A percentile compares a stretch with the other conserved stretches of the same genome.
Evolutionary conservation across 2,329 filamentous ascomycete species (phyloP).

Genomic region (Chaetomium strumarium): DNA sequence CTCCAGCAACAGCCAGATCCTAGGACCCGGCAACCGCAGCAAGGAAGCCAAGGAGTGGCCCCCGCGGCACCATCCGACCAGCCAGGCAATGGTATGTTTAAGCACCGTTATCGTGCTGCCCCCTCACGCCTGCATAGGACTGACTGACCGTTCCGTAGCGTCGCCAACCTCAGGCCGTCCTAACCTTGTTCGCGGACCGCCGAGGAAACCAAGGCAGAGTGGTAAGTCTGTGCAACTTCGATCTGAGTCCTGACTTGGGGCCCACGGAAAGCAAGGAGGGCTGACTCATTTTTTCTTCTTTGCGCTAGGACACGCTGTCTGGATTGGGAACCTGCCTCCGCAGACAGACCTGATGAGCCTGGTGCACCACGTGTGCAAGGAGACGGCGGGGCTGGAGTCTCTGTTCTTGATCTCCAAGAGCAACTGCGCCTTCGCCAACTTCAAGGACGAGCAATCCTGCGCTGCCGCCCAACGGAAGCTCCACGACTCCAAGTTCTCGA

Average conservation of each 20-base stretch:
- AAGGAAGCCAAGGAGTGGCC: slow-evolving; percentile 10
- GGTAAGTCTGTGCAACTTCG: slow-evolving; percentile 40
- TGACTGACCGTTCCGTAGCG: not conserved
- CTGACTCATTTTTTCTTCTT: slow-evolving; percentile 19
- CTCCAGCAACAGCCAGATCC: slow-evolving; percentile 25
- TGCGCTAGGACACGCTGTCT: slow-evolving; percentile 79
- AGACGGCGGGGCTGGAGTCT: slow-evolving; percentile 74
- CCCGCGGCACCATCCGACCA: slow-evolving; percentile 9
- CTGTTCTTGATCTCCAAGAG: slow-evolving; percentile 94
- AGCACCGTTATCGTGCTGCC: not conserved
- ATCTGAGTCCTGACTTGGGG: too few relatives aligned
- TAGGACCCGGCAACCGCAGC: slow-evolving; percentile 20
- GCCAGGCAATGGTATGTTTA: slow-evolving; percentile 14
- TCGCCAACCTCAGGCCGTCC: slow-evolving; percentile 29
- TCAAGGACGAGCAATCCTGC: slow-evolving; percentile 73
- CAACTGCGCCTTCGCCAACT: slow-evolving; percentile 96
- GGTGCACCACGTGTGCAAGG: slow-evolving; percentile 85
- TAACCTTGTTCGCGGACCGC: slow-evolving; percentile 46
- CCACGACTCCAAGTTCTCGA: slow-evolving; percentile 85
- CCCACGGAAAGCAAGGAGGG: not conserved
- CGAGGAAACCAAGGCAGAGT: slow-evolving; percentile 54
- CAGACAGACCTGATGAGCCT: slow-evolving; percentile 74
- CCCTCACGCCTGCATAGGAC: too few relatives aligned
- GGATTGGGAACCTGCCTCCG: slow-evolving; percentile 90
- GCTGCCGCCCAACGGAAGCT: slow-evolving; percentile 72